Percentiles rank a stretch among this genome's conserved stretches.
phyloP scores from a whole-genome alignment of 495 filamentous ascomycete species.

The Elaphomyces granulatus region DNA sequence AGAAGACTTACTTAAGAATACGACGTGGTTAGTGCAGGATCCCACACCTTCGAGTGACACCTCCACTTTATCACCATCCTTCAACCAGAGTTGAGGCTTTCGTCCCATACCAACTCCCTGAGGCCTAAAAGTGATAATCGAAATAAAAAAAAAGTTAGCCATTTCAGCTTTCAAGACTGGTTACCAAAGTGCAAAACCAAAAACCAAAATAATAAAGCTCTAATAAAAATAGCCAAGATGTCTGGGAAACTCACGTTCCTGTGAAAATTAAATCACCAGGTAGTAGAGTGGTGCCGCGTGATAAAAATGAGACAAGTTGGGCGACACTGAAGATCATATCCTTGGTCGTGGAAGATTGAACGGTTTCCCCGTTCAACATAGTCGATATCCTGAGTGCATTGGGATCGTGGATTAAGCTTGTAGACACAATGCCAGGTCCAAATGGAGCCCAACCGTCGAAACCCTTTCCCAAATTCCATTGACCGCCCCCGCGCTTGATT shows the following conservation, averaged over 20 bases:
- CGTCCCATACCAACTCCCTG: conserved; percentile 68
- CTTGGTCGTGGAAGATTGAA: conserved; percentile 59
- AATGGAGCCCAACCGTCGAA: conserved; percentile 86
- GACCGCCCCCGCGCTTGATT: conserved; percentile 59
- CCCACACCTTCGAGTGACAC: conserved; percentile 60
- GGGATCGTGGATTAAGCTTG: conserved; percentile 51
- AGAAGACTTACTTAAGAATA: conserved; percentile 38
- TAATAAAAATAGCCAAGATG: too few relatives aligned
- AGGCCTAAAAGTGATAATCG: conserved; percentile 43
- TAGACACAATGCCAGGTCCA: conserved; percentile 65
- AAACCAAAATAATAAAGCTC: neutral
- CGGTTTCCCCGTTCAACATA: conserved; percentile 53
- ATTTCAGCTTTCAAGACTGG: neutral
- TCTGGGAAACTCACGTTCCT: conserved; percentile 48
- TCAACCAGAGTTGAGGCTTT: conserved; percentile 60
- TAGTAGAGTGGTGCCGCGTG: conserved; percentile 59
- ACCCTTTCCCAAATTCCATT: conserved; percentile 72
- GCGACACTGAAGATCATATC: conserved; percentile 76
- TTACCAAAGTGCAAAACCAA: neutral
- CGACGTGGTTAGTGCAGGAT: conserved; percentile 56
- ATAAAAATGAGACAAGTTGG: conserved; percentile 59
- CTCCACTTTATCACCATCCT: conserved; percentile 67
- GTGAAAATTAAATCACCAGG: conserved; percentile 78
- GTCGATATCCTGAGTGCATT: conserved; percentile 52
- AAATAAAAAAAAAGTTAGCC: conserved; percentile 5